These are phyloP conservation scores for Sideroxylon spinosum DNA, from an alignment of 179 eudicot genomes.

Conservation along the genomic window DNA sequence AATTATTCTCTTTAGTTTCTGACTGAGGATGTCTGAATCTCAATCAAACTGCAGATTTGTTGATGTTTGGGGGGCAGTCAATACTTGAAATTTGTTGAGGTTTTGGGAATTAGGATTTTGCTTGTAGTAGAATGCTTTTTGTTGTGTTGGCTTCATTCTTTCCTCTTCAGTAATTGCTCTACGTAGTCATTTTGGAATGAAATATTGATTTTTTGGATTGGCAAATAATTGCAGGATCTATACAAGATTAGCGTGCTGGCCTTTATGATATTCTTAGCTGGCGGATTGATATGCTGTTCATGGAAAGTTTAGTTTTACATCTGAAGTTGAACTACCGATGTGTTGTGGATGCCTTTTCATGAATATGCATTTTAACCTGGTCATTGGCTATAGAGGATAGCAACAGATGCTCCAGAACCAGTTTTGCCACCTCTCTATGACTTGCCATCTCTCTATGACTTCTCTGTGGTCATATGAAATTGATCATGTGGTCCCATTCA, in stretches of 20 bases:
- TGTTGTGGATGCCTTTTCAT: conserved; percentile 75
- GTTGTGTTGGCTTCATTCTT: conserved; percentile 13
- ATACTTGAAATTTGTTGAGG: conserved; percentile 11
- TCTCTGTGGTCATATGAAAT: conserved; percentile 14
- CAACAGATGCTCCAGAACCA: conserved; percentile 33
- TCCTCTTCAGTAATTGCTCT: conserved; percentile 26
- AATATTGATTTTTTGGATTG: conserved; percentile 90
- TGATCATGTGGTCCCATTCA: conserved; percentile 3
- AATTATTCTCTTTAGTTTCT: conserved; percentile 9
- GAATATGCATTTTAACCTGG: conserved; percentile 42
- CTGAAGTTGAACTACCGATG: conserved; percentile 87
- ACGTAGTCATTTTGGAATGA: conserved; percentile 32
- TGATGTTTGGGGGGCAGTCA: not conserved
- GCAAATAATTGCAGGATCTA: conserved; percentile 92
- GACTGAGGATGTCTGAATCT: conserved; percentile 10
- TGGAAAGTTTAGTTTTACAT: conserved; percentile 75
- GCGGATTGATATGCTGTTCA: conserved; percentile 95
- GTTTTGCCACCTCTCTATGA: conserved; percentile 20
- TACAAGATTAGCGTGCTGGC: conserved; percentile 81
- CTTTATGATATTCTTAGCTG: conserved; percentile 94
- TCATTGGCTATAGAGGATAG: conserved; percentile 50
- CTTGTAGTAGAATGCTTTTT: not conserved
- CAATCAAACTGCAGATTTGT: conserved; percentile 17
- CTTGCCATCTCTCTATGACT: conserved; percentile 16
- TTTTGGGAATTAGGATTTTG: not conserved